These are phyloP conservation scores for Cladosporium oxysporum DNA, from an alignment of 2,329 filamentous ascomycete genomes.

Conservation along the genomic window DNA sequence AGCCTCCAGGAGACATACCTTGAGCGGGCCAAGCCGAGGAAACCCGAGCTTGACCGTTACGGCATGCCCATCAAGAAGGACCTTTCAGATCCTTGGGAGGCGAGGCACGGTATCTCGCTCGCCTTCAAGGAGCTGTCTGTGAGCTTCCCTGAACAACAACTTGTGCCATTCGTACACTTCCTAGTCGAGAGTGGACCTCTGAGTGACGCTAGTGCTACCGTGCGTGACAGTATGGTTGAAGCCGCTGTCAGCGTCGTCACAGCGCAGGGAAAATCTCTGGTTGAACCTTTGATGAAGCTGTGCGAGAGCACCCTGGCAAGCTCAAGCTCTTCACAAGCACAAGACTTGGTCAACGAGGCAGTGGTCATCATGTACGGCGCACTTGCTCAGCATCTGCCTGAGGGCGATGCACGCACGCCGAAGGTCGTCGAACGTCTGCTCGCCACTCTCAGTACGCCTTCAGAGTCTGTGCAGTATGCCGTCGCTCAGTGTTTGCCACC, in stretches of 20 bases:
- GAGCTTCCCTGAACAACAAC: conserved; percentile 65
- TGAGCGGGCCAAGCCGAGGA: conserved; percentile 77
- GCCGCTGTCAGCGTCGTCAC: conserved; percentile 81
- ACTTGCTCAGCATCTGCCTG: conserved; percentile 79
- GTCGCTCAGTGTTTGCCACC: conserved; percentile 93
- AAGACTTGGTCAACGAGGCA: conserved; percentile 92
- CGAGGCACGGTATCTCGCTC: conserved; percentile 82
- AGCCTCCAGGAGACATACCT: conserved; percentile 71
- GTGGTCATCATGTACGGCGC: conserved; percentile 98
- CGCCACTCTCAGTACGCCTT: conserved; percentile 86
- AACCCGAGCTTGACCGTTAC: conserved; percentile 84
- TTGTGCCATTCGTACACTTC: conserved; percentile 80
- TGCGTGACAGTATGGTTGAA: conserved; percentile 88
- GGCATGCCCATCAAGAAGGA: conserved; percentile 93
- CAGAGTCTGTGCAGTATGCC: conserved; percentile 94
- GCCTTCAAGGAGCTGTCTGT: conserved; percentile 80
- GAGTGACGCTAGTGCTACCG: conserved; percentile 75
- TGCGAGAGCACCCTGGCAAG: conserved; percentile 87
- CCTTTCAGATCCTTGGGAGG: conserved; percentile 85
- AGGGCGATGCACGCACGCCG: conserved; percentile 84
- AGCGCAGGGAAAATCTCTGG: conserved; percentile 74
- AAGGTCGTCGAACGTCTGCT: conserved; percentile 85
- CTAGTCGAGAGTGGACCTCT: conserved; percentile 83
- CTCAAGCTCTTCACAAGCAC: conserved; percentile 74
- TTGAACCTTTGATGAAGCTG: conserved; percentile 88